Evolutionary conservation across 1,284 basidiomycete species (phyloP), one percentile per base, ranked within the genome.

Genomic region (Trametes polyzona): DNA sequence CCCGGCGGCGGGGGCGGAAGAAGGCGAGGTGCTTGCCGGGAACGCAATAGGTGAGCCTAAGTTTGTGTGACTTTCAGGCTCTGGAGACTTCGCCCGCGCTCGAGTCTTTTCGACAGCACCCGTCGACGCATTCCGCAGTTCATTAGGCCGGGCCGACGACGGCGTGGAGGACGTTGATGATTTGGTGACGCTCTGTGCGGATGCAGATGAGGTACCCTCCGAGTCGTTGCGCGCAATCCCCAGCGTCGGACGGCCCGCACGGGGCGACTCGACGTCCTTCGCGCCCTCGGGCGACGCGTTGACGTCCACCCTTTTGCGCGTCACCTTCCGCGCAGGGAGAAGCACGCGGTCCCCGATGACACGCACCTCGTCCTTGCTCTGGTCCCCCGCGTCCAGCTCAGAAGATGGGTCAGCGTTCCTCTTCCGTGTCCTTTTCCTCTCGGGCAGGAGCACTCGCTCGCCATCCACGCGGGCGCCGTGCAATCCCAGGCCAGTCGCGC

Each of bases 371-470:
- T 17, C 32, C 7, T 6, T 16, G 26, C 23, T 29, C 37, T 30
- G 23, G 19, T 17, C 14, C 47, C 49, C 27, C 30, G 19, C 29
- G 14, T 39, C 24, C 6, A 23, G 26, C 16, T 29, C 24, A 19
- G 24, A 16, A 42, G 42, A 10, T 7, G 32, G 11, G 17, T 48
- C 37, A 6, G 29, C 35, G 33, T 41, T 49, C 32, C 21, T 42
- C 47, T 44, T 58, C 54, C 39, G 51, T 19, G 55, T 54, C 29
- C 53, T 47, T 30, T 57, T 59, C 23, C 61, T 47, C 35, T 54
- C 57, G 27, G 61, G 54, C 14, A 59, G 47, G 29, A 59, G 47
- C 27, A 59, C 57, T 29, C 55, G 57, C 47, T 57, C 57, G 27
- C 61, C 61, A 10, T 51, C 57, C n/a, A 54, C 47, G 17, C 55